Evolutionary conservation across 805 yeast species (phyloP).

Genomic region (Pichia membranifaciens): DNA sequence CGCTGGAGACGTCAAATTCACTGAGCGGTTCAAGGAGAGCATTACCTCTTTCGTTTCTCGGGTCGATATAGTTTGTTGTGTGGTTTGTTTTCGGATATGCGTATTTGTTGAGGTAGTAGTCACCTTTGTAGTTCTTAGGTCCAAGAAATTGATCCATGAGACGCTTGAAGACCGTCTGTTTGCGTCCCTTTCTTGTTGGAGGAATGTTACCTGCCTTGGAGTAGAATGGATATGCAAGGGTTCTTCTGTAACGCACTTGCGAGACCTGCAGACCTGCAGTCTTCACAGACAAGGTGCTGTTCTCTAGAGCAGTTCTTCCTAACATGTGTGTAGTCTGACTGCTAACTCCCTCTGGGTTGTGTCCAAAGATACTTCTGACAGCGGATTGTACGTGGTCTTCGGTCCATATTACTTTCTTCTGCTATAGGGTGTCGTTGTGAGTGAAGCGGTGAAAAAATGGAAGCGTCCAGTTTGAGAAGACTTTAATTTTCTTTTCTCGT

Average conservation of each 20-base stretch:
- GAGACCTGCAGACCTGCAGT: conserved; percentile 31
- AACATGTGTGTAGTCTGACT: conserved; percentile 2
- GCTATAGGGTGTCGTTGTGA: no score
- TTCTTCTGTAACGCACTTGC: conserved; percentile 45
- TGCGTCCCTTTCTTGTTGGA: conserved; percentile 31
- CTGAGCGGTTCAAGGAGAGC: conserved; percentile 19
- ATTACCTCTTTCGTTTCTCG: conserved; percentile 42
- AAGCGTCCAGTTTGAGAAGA: no score
- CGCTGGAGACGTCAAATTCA: conserved; percentile 14
- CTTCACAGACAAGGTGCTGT: conserved; percentile 10
- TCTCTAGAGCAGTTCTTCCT: conserved; percentile 5
- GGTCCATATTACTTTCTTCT: no score
- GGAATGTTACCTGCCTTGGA: conserved; percentile 40
- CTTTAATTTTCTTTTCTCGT: no score
- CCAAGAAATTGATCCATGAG: conserved; percentile 75
- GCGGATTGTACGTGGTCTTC: no score
- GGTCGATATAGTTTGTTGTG: conserved; percentile 65
- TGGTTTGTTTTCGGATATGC: conserved; percentile 62
- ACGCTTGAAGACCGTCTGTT: conserved; percentile 50
- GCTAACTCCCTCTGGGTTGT: no score
- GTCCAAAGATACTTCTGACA: no score
- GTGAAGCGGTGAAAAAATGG: no score
- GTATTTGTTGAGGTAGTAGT: conserved; percentile 71
- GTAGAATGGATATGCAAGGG: conserved; percentile 49
- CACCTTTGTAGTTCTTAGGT: conserved; percentile 77